These are phyloP conservation scores for Plasmopara muralis DNA, from an alignment of 352 stramenopile genomes.

Conservation along the genomic window DNA sequence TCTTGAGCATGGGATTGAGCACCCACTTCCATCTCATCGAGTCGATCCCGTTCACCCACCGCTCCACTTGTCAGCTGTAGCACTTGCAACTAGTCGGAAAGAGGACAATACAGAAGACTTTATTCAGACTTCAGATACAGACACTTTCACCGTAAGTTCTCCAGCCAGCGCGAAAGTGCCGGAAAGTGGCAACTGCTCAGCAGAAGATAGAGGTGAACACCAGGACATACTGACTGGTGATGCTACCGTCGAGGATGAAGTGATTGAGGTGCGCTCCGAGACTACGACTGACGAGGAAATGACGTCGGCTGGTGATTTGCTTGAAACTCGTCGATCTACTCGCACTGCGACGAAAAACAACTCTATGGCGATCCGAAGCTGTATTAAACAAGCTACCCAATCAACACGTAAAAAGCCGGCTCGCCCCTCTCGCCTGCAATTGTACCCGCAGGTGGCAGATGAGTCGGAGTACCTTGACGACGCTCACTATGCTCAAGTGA, in stretches of 20 bases:
- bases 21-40: slow-evolving; percentile 48
- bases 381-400: slow-evolving; percentile 31
- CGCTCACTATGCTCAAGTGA: slow-evolving; percentile 38
- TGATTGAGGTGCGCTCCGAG: slow-evolving; percentile 12
- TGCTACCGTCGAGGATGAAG: slow-evolving; percentile 5
- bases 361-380: slow-evolving; percentile 41
- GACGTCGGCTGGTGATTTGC: slow-evolving; percentile 7
- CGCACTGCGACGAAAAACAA: slow-evolving; percentile 51
- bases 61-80: slow-evolving; percentile 35
- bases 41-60: slow-evolving; percentile 58
- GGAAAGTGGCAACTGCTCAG: slow-evolving; percentile 10
- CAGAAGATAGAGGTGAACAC: slow-evolving; percentile 8
- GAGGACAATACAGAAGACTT: slow-evolving; percentile 6
- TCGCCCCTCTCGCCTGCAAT: slow-evolving; percentile 23
- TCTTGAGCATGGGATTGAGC: slow-evolving; percentile 83
- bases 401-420: slow-evolving; percentile 19
- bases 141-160: slow-evolving; percentile 10
- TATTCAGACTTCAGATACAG: slow-evolving; percentile 12
- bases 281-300: slow-evolving; percentile 18
- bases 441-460: slow-evolving; percentile 25
- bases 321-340: slow-evolving; percentile 47
- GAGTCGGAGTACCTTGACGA: slow-evolving; percentile 68
- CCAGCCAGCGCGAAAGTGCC: slow-evolving; percentile 2
- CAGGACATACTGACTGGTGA: slow-evolving; percentile 15
- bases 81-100: slow-evolving; percentile 18